Conservation (phyloP, 345 rosid species). For the Rhodamnia argentea region DNA sequence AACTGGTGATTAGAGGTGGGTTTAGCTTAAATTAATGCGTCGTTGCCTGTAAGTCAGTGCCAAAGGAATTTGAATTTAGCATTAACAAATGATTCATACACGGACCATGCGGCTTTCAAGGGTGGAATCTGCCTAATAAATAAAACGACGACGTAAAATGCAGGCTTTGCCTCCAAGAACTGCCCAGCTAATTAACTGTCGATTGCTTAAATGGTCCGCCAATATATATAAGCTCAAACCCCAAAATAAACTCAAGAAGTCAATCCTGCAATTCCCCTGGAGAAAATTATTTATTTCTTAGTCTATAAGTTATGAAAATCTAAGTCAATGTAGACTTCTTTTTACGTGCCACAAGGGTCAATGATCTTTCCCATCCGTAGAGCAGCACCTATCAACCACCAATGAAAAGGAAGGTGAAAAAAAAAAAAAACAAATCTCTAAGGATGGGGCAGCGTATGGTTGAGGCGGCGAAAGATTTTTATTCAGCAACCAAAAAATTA, state of each 20-base stretch:
- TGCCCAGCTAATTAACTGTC: not conserved
- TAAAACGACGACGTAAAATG: not conserved
- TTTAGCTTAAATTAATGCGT: not conserved
- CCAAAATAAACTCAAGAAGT: not conserved
- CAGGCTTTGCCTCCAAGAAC: not conserved
- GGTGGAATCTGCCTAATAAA: not conserved
- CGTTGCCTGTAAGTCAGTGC: not conserved
- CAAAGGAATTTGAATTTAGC: not conserved
- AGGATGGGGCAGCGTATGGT: not conserved
- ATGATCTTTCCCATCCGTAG: not conserved
- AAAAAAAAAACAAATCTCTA: not conserved
- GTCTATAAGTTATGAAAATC: not conserved
- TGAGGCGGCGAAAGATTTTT: not conserved
- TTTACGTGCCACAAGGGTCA: not conserved
- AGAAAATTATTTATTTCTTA: not conserved
- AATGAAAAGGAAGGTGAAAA: not conserved
- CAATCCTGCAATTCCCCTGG: not conserved
- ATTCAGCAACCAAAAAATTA: not conserved
- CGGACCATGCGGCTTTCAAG: not conserved
- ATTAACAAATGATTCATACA: not conserved
- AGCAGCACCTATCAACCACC: not conserved
- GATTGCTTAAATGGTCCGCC: not conserved
- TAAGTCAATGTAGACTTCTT: not conserved
- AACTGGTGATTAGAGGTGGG: not conserved
- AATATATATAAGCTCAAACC: not conserved